Evolutionary conservation across 2,329 filamentous ascomycete genomes (phyloP).

Genomic region (Elsinoe necatrix): DNA sequence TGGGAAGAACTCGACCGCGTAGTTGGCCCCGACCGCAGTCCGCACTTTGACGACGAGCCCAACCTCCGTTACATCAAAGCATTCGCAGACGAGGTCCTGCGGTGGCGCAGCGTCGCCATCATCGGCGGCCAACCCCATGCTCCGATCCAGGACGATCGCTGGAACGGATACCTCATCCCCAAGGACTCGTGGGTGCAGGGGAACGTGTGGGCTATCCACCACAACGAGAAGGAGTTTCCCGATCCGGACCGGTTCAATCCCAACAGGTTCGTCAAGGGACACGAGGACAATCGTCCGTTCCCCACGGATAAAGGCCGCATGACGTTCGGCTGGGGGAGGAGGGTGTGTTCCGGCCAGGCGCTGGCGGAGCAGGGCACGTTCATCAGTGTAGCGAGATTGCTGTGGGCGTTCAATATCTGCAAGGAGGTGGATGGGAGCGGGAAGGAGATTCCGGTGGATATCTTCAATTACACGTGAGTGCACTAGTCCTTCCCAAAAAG

Average conservation of each 20-base stretch:
- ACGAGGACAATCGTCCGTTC: conserved; percentile 38
- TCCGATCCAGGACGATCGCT: conserved; percentile 23
- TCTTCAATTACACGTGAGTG: conserved; percentile 48
- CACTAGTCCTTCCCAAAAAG: not conserved
- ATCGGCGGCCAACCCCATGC: conserved; percentile 55
- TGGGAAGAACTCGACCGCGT: conserved; percentile 31
- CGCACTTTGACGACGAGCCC: conserved; percentile 46
- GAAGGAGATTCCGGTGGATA: conserved; percentile 46
- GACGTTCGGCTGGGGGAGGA: conserved; percentile 50
- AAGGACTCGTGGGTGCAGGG: conserved; percentile 22
- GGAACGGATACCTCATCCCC: conserved; percentile 24
- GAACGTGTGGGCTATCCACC: conserved; percentile 24
- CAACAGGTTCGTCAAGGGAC: conserved; percentile 23
- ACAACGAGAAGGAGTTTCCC: conserved; percentile 18
- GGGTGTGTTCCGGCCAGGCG: conserved; percentile 47
- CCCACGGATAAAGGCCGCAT: conserved; percentile 38
- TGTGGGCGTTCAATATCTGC: conserved; percentile 50
- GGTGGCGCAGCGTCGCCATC: conserved; percentile 68
- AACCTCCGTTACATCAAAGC: conserved; percentile 66
- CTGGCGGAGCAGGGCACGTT: conserved; percentile 54
- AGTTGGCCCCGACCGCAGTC: conserved; percentile 28
- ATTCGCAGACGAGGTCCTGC: conserved; percentile 64
- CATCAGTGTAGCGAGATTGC: conserved; percentile 48
- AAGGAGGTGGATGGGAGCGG: conserved; percentile 36
- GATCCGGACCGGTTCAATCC: conserved; percentile 19